These are phyloP conservation scores for Harringtonia aguacate DNA, from an alignment of 2,329 filamentous ascomycete species.

Conservation along the genomic window DNA sequence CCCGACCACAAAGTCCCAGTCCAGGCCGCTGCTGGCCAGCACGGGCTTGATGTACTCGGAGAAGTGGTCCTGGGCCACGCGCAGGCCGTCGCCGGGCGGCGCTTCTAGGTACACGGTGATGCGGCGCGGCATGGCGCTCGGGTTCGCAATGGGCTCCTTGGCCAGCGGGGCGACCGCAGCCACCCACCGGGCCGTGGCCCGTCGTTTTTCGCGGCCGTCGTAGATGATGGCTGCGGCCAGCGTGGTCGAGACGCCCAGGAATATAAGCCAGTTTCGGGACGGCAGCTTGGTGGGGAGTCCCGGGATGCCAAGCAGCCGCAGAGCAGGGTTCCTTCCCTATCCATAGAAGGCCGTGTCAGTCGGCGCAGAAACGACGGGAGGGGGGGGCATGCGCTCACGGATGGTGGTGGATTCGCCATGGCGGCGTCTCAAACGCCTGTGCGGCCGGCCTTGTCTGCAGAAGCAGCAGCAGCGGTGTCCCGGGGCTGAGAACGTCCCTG, in stretches of 20 bases:
- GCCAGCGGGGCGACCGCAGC: slow-evolving; percentile 76
- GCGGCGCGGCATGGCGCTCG: slow-evolving; percentile 67
- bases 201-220: slow-evolving; percentile 83
- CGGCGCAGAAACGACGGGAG: neutral
- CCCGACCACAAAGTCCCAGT: slow-evolving; percentile 94
- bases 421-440: neutral
- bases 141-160: slow-evolving; percentile 56
- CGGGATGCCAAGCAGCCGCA: slow-evolving; percentile 75
- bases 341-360: neutral
- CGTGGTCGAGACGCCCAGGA: slow-evolving; percentile 67
- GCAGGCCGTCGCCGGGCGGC: slow-evolving; percentile 76
- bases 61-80: slow-evolving; percentile 86
- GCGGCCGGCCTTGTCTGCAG: too few species aligned
- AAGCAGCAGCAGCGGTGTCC: too few species aligned
- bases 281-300: slow-evolving; percentile 75
- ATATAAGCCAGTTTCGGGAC: slow-evolving; percentile 97
- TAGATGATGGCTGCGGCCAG: slow-evolving; percentile 78
- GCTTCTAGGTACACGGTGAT: slow-evolving; percentile 78
- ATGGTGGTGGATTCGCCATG: neutral
- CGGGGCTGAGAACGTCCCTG: too few species aligned
- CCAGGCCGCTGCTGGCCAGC: slow-evolving; percentile 76
- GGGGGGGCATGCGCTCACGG: neutral
- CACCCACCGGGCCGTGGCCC: slow-evolving; percentile 77
- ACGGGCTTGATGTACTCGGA: slow-evolving; percentile 93
- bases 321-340: slow-evolving; percentile 52